Base-by-base conservation (phyloP, 306 rosid genomes). In the Echinosophora koreensis region DNA sequence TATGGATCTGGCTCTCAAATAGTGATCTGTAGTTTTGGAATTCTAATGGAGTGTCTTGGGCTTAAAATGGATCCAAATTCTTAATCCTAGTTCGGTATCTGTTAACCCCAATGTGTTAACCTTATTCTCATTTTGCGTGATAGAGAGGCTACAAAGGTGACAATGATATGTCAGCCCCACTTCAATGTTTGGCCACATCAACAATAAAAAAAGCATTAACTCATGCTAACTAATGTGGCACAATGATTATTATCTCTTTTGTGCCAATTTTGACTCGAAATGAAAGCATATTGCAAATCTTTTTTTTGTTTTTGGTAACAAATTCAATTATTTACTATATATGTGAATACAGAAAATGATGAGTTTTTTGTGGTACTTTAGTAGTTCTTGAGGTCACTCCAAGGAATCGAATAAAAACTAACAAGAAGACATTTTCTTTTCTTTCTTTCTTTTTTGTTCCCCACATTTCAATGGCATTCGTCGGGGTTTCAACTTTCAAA, bases 31-130 rank as follows among this genome's bases (percentile, higher is more conserved):
- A 0, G 12, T 58, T 73, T 56, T 17, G 16, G 34, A 70, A 39
- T 57, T 7, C 22, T 56, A 42, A 56, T 41, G 56, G 15, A 56
- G 28, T 71, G 46, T 73, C 32, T 44, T 30, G 27, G 18, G 70
- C 14, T 41, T 5, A 66, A 41, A 16, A 6, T 37, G 55, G 71
- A 28, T 4, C 44, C 44, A 47, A 35, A 47, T 32, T 61, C 34
- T 34, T 46, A 38, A 32, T 69, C 15, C 16, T 50, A 4, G 44
- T 39, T 6, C 10, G 44, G 2, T 39, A 39, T 39, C 7, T 39
- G 55, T 50, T 50, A 50, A n/a, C 52, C 52, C 3, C 6, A 3
- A 11, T 46, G 5, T 46, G 14, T 46, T 55, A 18, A 56, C 34
- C 5, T 15, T 51, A 30, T 49, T 68, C 59, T 68, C 59, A 49